Base-by-base conservation (phyloP, 2,329 filamentous ascomycete species). In the Pseudocercospora ulei region DNA sequence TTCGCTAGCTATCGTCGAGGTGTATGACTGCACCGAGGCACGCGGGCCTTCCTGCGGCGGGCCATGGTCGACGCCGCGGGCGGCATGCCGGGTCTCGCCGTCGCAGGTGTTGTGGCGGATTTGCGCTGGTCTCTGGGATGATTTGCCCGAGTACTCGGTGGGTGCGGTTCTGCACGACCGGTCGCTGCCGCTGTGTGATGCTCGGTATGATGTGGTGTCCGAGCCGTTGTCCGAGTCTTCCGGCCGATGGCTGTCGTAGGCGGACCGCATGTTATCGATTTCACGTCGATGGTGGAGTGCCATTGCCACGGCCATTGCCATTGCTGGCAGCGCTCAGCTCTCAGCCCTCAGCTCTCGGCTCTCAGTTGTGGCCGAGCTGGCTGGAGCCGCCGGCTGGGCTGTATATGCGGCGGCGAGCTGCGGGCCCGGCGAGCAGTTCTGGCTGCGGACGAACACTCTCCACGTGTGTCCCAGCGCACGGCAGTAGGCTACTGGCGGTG, bases 21-120 rank as follows among this genome's bases (percentile, higher is more conserved):
- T 76, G 60, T 87, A 92, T 1, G 86, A 93, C 44, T 84, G 80
- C 50, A 76, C 70, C 0, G 85, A 90, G 16, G 73, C 69, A 29
- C 72, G 68, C 2, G 70, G 62, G 50, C 67, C 69, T 40, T 50
- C 45, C 22, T 39, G 37, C 8, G 49, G 43, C 17, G 46, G 29
- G 30, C 48, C 40, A 31, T 55, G 49, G 11, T 41, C 36, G 30
- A 53, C 52, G 38, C 49, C 52, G 25, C 45, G 50, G 11, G 46
- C 30, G 36, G 31, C 29, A 16, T 42, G 39, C 35, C 54, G 46
- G 9, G 49, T 26, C 24, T 47, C 41, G 24, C 47, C 44, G 27
- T 51, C 39, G 35, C 35, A 55, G 4, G 51, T 55, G 20, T 56
- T 48, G 38, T 56, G 39, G 17, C 55, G 55, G 13, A 47, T 44